Percentiles rank a stretch among this genome's conserved stretches.
phyloP scores from a whole-genome alignment of 192 early-diverging fungal genomes.

The Rhizoclosmatium globosum region DNA sequence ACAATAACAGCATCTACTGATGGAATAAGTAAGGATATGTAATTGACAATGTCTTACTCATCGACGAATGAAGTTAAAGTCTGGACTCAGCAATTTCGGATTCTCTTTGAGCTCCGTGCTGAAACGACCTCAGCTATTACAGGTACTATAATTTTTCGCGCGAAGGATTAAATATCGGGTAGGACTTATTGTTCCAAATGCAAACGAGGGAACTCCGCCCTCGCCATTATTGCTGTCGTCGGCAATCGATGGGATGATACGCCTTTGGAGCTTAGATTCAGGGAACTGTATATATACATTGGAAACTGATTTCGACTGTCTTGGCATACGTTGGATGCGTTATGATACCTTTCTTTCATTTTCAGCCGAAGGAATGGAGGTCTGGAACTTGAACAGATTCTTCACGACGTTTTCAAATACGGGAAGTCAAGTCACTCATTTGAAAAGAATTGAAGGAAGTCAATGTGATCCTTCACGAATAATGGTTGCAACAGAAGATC shows the following conservation, averaged over 20 bases:
- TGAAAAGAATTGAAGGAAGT: constrained; percentile 32
- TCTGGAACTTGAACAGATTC: constrained; percentile 60
- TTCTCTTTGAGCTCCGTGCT: constrained; percentile 51
- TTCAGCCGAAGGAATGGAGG: constrained; percentile 46
- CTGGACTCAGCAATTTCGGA: constrained; percentile 54
- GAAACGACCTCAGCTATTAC: constrained; percentile 53
- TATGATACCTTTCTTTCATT: constrained; percentile 50
- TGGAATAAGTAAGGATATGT: constrained; percentile 47
- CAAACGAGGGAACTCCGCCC: constrained; percentile 3
- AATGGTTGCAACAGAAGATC: constrained; percentile 50
- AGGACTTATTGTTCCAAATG: constrained; percentile 1
- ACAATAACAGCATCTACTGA: constrained; percentile 59
- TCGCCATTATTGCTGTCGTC: constrained; percentile 55
- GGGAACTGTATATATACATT: constrained; percentile 51
- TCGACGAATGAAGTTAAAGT: constrained; percentile 54
- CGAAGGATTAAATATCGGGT: constrained; percentile 16
- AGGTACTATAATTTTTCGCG: constrained; percentile 31
- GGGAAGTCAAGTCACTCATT: constrained; percentile 29
- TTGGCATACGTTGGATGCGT: constrained; percentile 61
- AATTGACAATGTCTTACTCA: neutral
- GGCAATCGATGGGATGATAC: constrained; percentile 55
- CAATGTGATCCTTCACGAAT: constrained; percentile 45
- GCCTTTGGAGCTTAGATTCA: constrained; percentile 61
- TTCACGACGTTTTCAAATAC: constrained; percentile 48
- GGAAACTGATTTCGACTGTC: constrained; percentile 53